These are phyloP conservation scores for Xerocomus cyaneibrunnescens DNA, from an alignment of 1,284 basidiomycete genomes.

Conservation along the genomic window DNA sequence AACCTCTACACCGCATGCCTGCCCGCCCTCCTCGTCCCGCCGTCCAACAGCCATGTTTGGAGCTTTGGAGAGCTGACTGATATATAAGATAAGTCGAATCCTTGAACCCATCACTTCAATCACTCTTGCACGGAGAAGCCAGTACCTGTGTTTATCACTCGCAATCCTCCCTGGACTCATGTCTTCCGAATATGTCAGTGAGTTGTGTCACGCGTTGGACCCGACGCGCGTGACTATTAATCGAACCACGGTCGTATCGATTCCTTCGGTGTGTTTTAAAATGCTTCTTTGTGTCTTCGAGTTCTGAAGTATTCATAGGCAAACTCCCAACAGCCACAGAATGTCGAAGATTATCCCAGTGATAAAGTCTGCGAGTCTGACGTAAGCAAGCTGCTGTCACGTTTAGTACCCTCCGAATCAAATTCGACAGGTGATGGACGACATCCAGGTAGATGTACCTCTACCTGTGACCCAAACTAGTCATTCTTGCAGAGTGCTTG, in stretches of 20 bases:
- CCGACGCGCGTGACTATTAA: not conserved
- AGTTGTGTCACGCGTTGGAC: constrained; percentile 7
- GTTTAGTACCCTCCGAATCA: no score
- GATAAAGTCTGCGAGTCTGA: not conserved
- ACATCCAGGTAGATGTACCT: no score
- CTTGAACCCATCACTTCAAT: not conserved
- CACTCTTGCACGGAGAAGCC: not conserved
- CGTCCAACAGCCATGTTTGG: not conserved
- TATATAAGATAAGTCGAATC: not conserved
- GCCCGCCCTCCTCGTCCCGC: not conserved
- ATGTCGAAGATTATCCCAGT: not conserved
- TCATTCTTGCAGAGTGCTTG: not conserved
- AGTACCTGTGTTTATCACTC: no score
- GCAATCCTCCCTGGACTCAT: not conserved
- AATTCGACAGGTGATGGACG: not conserved
- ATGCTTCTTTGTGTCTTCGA: no score
- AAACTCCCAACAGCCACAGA: not conserved
- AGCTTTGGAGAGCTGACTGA: not conserved
- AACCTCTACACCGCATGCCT: not conserved
- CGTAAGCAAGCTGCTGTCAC: not conserved
- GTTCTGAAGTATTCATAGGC: constrained; percentile 1
- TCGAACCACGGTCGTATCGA: not conserved
- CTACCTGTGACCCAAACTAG: not conserved
- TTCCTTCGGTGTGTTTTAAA: not conserved
- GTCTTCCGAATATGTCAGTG: not conserved